Percentiles rank a stretch among this genome's conserved stretches.
Evolutionary conservation across 768 basidiomycete genomes (phyloP).

Genomic region (Nidula microcarpa): DNA sequence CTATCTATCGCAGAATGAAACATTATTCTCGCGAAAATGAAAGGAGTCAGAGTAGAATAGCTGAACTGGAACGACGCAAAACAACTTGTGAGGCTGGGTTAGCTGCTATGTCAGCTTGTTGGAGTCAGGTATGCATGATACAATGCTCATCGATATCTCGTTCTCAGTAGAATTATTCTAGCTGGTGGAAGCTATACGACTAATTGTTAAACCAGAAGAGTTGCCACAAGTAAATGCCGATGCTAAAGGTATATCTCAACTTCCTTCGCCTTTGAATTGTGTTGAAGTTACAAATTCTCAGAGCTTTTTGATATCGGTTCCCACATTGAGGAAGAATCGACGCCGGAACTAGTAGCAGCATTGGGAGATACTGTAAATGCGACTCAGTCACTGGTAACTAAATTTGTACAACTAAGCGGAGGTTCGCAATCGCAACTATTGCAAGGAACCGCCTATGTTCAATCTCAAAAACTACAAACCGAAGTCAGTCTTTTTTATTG

Average conservation of each 20-base stretch:
- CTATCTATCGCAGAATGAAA: conserved; percentile 80
- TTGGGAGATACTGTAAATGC: conserved; percentile 54
- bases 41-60: conserved; percentile 56
- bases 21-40: conserved; percentile 77
- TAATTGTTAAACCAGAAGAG: conserved; percentile 51
- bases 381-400: conserved; percentile 57
- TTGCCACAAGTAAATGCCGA: conserved; percentile 37
- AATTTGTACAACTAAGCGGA: conserved; percentile 45
- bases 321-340: conserved; percentile 32
- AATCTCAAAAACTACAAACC: conserved; percentile 52
- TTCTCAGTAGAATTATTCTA: conserved; percentile 19
- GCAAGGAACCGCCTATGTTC: conserved; percentile 35
- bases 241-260: conserved; percentile 31
- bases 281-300: conserved; percentile 11
- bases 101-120: conserved; percentile 73
- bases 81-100: conserved; percentile 67
- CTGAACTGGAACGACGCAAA: conserved; percentile 64
- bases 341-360: conserved; percentile 34
- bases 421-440: conserved; percentile 25
- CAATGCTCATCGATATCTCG: conserved; percentile 1
- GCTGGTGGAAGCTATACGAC: conserved; percentile 66
- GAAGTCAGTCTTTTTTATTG: conserved; percentile 43
- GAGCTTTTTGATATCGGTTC: conserved; percentile 46
- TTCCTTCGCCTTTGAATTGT: conserved; percentile 1
- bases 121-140: conserved; percentile 59